Conservation (phyloP, 176 grass and related monocot genomes). For the Eleusine indica region DNA sequence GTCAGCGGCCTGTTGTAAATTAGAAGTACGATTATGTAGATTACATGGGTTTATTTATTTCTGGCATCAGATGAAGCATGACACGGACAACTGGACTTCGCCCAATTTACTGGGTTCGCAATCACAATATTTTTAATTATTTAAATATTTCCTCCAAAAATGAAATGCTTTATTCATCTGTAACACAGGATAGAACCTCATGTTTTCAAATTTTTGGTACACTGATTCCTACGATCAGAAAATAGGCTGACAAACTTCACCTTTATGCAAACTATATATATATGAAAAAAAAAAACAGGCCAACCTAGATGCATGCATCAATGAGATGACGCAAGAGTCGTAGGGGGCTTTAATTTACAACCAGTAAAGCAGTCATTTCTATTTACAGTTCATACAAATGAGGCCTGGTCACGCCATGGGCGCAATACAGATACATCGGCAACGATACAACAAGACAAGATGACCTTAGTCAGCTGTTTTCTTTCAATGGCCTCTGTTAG, state of each 20-base stretch:
- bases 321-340: background rate
- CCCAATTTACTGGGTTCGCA: background rate
- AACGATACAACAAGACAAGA: background rate
- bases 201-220: background rate
- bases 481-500: background rate
- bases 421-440: background rate
- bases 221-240: background rate
- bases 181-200: background rate
- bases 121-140: background rate
- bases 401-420: background rate
- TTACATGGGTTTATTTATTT: background rate
- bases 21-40: background rate
- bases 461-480: background rate
- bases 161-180: background rate
- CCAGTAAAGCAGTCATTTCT: background rate
- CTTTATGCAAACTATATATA: background rate
- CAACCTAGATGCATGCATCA: background rate
- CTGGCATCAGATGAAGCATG: background rate
- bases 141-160: background rate
- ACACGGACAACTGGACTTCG: background rate
- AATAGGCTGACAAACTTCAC: background rate
- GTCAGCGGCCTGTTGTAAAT: background rate
- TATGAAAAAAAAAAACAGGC: background rate
- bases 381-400: background rate
- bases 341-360: background rate